Conservation (phyloP, 306 rosid species). For the Inga laurina region DNA sequence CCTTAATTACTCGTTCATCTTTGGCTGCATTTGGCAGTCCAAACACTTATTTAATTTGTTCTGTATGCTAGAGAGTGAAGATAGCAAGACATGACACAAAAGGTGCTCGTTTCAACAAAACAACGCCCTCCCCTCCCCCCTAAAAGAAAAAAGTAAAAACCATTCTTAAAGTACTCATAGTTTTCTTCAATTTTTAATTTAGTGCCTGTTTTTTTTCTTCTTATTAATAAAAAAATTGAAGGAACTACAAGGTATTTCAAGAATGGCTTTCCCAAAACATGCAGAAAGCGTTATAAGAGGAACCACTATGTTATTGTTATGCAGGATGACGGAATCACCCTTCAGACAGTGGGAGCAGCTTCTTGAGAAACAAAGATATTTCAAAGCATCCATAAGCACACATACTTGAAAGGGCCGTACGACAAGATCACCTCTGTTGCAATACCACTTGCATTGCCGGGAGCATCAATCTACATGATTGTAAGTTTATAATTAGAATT, state of each 20-base stretch:
- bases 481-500: slow-evolving; percentile 44
- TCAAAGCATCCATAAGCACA: slow-evolving; percentile 65
- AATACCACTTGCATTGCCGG: slow-evolving; percentile 78
- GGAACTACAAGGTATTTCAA: too few relatives aligned
- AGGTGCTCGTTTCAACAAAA: not conserved
- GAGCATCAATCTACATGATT: slow-evolving; percentile 59
- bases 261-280: not conserved
- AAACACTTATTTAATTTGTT: not conserved
- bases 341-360: slow-evolving; percentile 83
- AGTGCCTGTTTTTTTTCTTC: too few relatives aligned
- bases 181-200: too few relatives aligned
- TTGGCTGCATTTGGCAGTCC: not conserved
- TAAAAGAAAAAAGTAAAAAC: too few relatives aligned
- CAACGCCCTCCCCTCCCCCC: too few relatives aligned
- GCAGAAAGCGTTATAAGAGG: not conserved
- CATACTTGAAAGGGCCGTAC: slow-evolving; percentile 73
- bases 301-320: not conserved
- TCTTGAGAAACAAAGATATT: slow-evolving; percentile 64
- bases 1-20: too few relatives aligned
- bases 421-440: slow-evolving; percentile 90
- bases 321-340: slow-evolving; percentile 79
- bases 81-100: not conserved
- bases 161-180: too few relatives aligned
- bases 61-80: not conserved
- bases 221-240: too few relatives aligned